These are phyloP conservation scores for Eucalyptus victrix DNA, from an alignment of 345 rosid species.

Conservation along the genomic window DNA sequence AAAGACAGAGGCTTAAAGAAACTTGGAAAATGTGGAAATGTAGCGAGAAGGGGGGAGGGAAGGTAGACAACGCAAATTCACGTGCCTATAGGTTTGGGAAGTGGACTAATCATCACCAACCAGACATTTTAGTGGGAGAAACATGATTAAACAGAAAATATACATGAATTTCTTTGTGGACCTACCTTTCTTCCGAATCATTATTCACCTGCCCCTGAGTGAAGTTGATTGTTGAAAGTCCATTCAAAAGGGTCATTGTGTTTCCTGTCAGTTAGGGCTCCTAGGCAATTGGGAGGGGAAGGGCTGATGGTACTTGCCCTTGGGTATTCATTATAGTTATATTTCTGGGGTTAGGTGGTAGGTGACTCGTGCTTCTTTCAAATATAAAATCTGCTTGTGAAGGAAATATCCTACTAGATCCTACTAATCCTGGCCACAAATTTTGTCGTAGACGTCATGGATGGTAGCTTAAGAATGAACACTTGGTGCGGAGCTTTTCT, in stretches of 20 bases:
- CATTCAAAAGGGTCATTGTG: neutral
- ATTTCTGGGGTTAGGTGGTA: neutral
- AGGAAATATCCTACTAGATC: neutral
- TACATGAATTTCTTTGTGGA: neutral
- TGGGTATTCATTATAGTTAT: neutral
- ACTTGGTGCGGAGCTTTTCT: neutral
- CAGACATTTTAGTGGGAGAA: neutral
- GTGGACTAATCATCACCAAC: neutral
- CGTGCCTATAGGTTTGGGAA: neutral
- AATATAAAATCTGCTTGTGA: neutral
- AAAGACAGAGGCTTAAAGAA: neutral
- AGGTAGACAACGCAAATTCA: neutral
- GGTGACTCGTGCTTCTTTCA: neutral
- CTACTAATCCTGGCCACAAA: neutral
- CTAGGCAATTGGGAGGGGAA: neutral
- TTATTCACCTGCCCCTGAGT: neutral
- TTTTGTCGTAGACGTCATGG: neutral
- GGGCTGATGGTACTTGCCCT: neutral
- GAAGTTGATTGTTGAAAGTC: neutral
- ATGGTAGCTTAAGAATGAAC: neutral
- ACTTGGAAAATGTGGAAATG: neutral
- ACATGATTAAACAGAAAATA: neutral
- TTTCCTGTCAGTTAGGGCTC: neutral
- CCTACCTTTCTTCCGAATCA: neutral
- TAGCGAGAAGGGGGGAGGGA: neutral